A percentile compares a stretch with the other conserved stretches of the same genome.
Conservation (phyloP, 2,329 filamentous ascomycete species). For the Fusarium chaquense region DNA sequence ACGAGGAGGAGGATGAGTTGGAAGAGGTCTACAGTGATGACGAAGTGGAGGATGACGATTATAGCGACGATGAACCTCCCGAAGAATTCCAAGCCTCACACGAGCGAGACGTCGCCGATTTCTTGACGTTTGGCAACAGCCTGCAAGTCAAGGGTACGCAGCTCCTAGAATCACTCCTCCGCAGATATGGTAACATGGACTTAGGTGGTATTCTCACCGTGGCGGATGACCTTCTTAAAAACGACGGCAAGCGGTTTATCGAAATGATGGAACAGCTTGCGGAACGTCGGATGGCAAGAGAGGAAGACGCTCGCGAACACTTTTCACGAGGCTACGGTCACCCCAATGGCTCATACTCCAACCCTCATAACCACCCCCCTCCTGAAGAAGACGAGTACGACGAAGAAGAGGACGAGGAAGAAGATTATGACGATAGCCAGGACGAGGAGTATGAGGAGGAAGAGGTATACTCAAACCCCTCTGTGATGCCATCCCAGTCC, state of each 20-base stretch:
- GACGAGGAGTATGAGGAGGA: conserved; percentile 82
- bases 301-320: conserved; percentile 81
- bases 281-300: conserved; percentile 95
- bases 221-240: conserved; percentile 97
- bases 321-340: conserved; percentile 70
- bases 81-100: conserved; percentile 74
- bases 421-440: conserved; percentile 72
- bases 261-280: conserved; percentile 99
- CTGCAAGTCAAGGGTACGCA: conserved; percentile 87
- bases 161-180: conserved; percentile 59
- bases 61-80: conserved; percentile 73
- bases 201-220: conserved; percentile 97
- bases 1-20: conserved; percentile 67
- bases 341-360: conserved; percentile 70
- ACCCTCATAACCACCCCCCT: conserved; percentile 78
- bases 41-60: conserved; percentile 69
- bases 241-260: conserved; percentile 99
- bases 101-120: conserved; percentile 80
- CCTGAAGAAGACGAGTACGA: conserved; percentile 82
- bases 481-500: conserved; percentile 55
- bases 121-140: conserved; percentile 98
- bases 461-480: conserved; percentile 70
- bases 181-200: conserved; percentile 62
- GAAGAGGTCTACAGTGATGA: conserved; percentile 64
- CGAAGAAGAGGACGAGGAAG: conserved; percentile 72